Evolutionary conservation across 2,329 filamentous ascomycete species (phyloP).

Genomic region (Microcyclospora tardicrescens): DNA sequence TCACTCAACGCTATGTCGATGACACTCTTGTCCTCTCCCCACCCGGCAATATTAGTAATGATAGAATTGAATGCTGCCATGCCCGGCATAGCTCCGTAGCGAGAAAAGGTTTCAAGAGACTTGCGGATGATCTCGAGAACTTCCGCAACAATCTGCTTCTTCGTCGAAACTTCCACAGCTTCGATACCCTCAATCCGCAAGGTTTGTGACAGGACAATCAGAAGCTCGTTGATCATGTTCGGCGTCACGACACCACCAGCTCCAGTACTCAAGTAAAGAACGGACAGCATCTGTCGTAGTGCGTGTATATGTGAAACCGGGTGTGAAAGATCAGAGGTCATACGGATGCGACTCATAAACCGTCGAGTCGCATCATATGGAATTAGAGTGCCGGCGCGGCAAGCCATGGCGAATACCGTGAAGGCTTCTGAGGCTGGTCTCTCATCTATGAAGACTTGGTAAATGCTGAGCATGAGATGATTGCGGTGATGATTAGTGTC

Average conservation of each 20-base stretch:
- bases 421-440: slow-evolving; percentile 36
- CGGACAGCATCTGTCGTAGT: slow-evolving; percentile 29
- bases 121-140: slow-evolving; percentile 16
- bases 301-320: slow-evolving; percentile 6
- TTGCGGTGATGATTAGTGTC: background rate
- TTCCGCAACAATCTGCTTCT: slow-evolving; percentile 11
- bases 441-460: slow-evolving; percentile 15
- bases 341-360: slow-evolving; percentile 22
- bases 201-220: slow-evolving; percentile 21
- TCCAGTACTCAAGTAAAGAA: slow-evolving; percentile 30
- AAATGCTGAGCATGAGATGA: too few relatives aligned
- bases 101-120: slow-evolving; percentile 18
- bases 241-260: slow-evolving; percentile 24
- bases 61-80: slow-evolving; percentile 25
- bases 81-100: slow-evolving; percentile 15
- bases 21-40: slow-evolving; percentile 16
- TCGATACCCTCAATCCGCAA: slow-evolving; percentile 13
- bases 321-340: slow-evolving; percentile 7
- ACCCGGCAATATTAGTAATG: slow-evolving; percentile 23
- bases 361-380: slow-evolving; percentile 21
- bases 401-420: slow-evolving; percentile 35
- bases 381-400: slow-evolving; percentile 30
- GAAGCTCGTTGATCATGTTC: slow-evolving; percentile 26
- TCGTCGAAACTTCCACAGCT: slow-evolving; percentile 5
- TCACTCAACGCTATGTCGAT: slow-evolving; percentile 19